Conservation (phyloP, 1,284 basidiomycete species). For the Moesziomyces sp. region DNA sequence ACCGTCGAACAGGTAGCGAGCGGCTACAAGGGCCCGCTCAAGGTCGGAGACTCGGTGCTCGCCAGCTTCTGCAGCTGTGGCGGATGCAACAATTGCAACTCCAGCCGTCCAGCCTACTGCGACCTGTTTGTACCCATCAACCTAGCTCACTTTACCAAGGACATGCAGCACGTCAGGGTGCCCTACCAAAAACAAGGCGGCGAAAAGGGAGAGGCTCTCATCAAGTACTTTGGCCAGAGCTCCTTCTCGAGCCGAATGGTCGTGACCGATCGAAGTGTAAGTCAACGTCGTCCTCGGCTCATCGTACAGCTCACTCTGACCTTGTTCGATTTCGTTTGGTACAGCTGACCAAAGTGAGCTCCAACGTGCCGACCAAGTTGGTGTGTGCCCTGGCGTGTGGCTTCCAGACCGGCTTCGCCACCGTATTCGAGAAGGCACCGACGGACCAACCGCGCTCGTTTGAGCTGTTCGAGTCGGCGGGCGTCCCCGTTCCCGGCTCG, state of each 20-base stretch:
- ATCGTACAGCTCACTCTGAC: too few relatives aligned
- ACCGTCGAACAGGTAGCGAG: slow-evolving; percentile 20
- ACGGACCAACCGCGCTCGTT: slow-evolving; percentile 18
- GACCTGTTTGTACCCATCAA: slow-evolving; percentile 24
- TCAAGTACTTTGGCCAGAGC: slow-evolving; percentile 38
- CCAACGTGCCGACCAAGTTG: slow-evolving; percentile 21
- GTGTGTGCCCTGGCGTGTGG: slow-evolving; percentile 27
- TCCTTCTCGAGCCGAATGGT: slow-evolving; percentile 34
- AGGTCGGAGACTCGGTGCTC: slow-evolving; percentile 22
- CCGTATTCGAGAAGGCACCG: slow-evolving; percentile 30
- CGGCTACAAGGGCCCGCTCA: slow-evolving; percentile 12
- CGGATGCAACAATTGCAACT: slow-evolving; percentile 25
- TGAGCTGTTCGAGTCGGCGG: slow-evolving; percentile 16
- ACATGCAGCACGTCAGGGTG: slow-evolving; percentile 22
- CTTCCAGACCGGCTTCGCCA: slow-evolving; percentile 33
- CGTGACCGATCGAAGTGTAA: slow-evolving; percentile 24
- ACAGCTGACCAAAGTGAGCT: slow-evolving; percentile 32
- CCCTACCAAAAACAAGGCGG: slow-evolving; percentile 15
- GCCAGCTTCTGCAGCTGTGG: slow-evolving; percentile 41
- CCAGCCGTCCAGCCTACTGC: slow-evolving; percentile 19
- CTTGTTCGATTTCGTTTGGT: too few relatives aligned
- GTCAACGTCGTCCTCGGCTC: background rate
- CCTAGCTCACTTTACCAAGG: slow-evolving; percentile 14
- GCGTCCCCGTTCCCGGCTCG: slow-evolving; percentile 8
- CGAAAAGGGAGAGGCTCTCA: slow-evolving; percentile 9